A percentile compares a stretch with the other conserved stretches of the same genome.
Conservation (phyloP, 1,284 basidiomycete species). For the Stygiomarasmius scandens region DNA sequence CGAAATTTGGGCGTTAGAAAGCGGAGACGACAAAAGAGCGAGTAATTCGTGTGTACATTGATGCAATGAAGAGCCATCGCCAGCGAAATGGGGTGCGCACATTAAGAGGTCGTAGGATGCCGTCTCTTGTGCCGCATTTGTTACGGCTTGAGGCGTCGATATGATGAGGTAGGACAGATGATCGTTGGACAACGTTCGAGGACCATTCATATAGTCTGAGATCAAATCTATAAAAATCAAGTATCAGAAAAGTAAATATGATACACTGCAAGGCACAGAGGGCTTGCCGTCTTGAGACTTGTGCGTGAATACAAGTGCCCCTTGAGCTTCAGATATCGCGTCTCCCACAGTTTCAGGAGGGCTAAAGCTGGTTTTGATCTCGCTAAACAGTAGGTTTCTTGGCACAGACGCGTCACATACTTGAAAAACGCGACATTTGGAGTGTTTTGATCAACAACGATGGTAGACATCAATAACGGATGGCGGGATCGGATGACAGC, state of each 20-base stretch:
- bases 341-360: slow-evolving; percentile 13
- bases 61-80: slow-evolving; percentile 53
- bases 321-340: slow-evolving; percentile 30
- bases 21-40: slow-evolving; percentile 32
- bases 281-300: slow-evolving; percentile 31
- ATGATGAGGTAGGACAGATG: slow-evolving; percentile 51
- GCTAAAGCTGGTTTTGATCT: slow-evolving; percentile 1
- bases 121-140: slow-evolving; percentile 8
- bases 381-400: not conserved
- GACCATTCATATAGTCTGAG: slow-evolving; percentile 47
- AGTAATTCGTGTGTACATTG: slow-evolving; percentile 49
- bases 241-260: not conserved
- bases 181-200: slow-evolving; percentile 46
- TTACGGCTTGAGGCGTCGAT: slow-evolving; percentile 26
- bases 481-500: slow-evolving; percentile 43
- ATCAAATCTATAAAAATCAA: slow-evolving; percentile 36
- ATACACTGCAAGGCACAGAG: not conserved
- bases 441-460: slow-evolving; percentile 27
- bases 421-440: slow-evolving; percentile 34
- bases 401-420: slow-evolving; percentile 22
- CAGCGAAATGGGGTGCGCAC: slow-evolving; percentile 49
- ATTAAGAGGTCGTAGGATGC: slow-evolving; percentile 41
- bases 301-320: slow-evolving; percentile 28
- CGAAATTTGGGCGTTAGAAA: slow-evolving; percentile 24
- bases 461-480: slow-evolving; percentile 43